Conservation (phyloP, 257 asterid species). For the Craterostigma plantagineum region DNA sequence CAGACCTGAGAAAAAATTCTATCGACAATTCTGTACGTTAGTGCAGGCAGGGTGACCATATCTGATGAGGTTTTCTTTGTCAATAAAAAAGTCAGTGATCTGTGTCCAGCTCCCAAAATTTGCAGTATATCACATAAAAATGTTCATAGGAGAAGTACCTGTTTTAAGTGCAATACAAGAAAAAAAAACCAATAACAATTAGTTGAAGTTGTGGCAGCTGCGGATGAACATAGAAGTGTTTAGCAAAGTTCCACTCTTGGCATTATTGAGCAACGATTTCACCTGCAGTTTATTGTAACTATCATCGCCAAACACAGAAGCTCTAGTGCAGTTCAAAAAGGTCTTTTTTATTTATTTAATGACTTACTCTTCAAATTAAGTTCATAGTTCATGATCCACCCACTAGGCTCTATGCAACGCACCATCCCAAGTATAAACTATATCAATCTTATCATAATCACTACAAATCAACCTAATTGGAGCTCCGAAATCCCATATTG, state of each 20-base stretch:
- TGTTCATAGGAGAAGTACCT: slow-evolving; percentile 97
- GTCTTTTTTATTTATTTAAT: too few species aligned
- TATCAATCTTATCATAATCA: neutral
- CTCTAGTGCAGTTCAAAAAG: neutral
- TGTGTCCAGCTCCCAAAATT: slow-evolving; percentile 97
- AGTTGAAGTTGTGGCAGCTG: slow-evolving; percentile 98
- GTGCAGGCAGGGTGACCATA: slow-evolving; percentile 98
- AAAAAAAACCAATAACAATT: too few species aligned
- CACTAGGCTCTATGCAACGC: too few species aligned
- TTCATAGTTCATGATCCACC: too few species aligned
- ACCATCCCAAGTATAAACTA: too few species aligned
- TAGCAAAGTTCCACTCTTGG: slow-evolving; percentile 67
- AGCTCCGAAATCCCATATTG: neutral
- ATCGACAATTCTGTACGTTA: slow-evolving; percentile 94
- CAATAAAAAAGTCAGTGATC: slow-evolving; percentile 93
- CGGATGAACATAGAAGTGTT: slow-evolving; percentile 74
- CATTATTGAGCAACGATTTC: slow-evolving; percentile 67
- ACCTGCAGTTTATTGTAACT: slow-evolving; percentile 30
- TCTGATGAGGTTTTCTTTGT: slow-evolving; percentile 92
- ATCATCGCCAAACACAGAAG: neutral
- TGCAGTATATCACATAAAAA: slow-evolving; percentile 96
- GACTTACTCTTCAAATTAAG: too few species aligned
- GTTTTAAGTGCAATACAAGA: slow-evolving; percentile 8
- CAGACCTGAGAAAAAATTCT: slow-evolving; percentile 95
- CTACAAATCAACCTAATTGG: neutral